Base-by-base conservation (phyloP, 208 protist species). In the Leishmania martiniquensis region DNA sequence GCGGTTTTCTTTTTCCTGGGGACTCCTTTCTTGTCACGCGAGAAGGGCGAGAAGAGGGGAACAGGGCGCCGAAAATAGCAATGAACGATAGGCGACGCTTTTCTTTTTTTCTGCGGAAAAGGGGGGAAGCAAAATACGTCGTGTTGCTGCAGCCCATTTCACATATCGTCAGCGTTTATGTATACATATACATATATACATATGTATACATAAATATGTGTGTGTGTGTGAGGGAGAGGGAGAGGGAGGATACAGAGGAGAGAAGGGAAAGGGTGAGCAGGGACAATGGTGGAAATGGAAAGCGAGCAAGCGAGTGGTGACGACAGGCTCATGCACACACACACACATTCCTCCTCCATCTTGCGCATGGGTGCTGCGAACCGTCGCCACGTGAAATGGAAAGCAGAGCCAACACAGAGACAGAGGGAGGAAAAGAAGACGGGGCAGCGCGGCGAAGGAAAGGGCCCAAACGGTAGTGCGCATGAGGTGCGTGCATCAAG, bases 241-340 rank as follows among this genome's bases (percentile, higher is more conserved):
- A 13, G 10, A 3, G 60, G 4, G 2, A 20, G 13, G 60, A 12
- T 6, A n/a, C 15, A 6, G 57, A 37, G 4, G 57, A 42, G 60
- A 25, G 60, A 42, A 34, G 12, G 60, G 34, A 25, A 7, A 42
- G 15, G 60, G 13, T 5, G 7, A 34, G 34, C 20, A 17, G 7
- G 42, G 15, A n/a, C 55, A 42, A n/a, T 67, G 25, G 5, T 49
- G 12, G 34, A 51, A 25, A 32, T 42, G 10, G 29, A 62, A 15
- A 80, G 49, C 25, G n/a, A 80, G 32, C 75, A 29, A 74, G 29
- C 25, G n/a, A 80, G 32, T 75, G 47, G 60, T 10, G 15, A 20
- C n/a, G 4, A 72, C 29, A 57, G 42, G n/a, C n/a, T n/a, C n/a
- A 60, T 37, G 20, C 49, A 32, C 20, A 44, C 52, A 59, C 37